A percentile compares a stretch with the other conserved stretches of the same genome.
phyloP scores from a whole-genome alignment of 31 red algal genomes.

The Endocladia muricata region DNA sequence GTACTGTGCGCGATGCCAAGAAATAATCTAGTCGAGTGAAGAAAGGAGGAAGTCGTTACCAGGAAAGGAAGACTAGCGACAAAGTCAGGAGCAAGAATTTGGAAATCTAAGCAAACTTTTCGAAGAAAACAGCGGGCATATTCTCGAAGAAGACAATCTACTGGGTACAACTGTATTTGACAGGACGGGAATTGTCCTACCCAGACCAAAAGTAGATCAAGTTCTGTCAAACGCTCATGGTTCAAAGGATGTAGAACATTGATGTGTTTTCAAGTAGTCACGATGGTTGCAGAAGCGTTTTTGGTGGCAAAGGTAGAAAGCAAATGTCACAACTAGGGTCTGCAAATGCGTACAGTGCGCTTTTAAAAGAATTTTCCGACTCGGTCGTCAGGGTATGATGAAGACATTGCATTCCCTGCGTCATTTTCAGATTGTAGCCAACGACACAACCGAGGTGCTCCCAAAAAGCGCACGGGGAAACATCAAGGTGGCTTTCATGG shows the following conservation, averaged over 20 bases:
- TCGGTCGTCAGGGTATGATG: neutral
- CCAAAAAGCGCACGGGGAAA: conserved; percentile 1
- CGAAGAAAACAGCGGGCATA: neutral
- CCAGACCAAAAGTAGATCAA: neutral
- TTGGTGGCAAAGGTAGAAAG: conserved; percentile 1
- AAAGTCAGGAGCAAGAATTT: no score
- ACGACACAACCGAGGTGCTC: neutral
- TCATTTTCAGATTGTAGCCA: neutral
- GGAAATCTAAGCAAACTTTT: neutral
- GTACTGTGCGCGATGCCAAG: neutral
- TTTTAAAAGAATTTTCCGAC: neutral
- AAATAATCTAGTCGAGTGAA: neutral
- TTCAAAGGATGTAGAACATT: neutral
- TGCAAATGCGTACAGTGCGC: neutral
- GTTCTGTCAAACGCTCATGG: neutral
- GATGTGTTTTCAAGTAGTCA: neutral
- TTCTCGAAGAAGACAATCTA: neutral
- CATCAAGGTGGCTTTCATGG: neutral
- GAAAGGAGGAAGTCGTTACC: neutral
- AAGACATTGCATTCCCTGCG: neutral
- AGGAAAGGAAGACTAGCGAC: neutral
- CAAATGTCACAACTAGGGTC: neutral
- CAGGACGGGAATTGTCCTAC: neutral
- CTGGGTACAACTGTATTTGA: neutral
- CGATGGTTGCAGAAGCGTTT: neutral